Base-by-base conservation (phyloP, 805 yeast species). In the Clavispora phyllophila region DNA sequence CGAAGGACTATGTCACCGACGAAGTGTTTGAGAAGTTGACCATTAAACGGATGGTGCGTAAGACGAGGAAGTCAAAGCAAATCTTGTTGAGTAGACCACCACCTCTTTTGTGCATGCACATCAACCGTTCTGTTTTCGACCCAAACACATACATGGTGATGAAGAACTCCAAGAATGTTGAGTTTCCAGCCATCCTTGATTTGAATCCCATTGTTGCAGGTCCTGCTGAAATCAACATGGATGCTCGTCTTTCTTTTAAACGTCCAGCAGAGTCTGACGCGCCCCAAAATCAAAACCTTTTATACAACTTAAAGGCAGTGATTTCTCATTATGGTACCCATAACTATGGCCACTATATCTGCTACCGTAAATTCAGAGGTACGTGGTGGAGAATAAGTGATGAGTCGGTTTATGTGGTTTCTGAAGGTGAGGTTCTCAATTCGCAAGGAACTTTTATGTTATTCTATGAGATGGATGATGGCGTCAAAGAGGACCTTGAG, bases 321-420 rank as follows among this genome's bases (percentile, higher is more conserved):
- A 86, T 91, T 36, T 82, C 91, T 1, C 99, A 91, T 62, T 90
- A 84, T 60, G 99, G 99, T 38, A 85, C 96, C 1, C 97, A 93
- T 55, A 89, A 91, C 55, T 93, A 88, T 60, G 99, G 99, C n/a
- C 99, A 91, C 62, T 91, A 91, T 59, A 86, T 91, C 47, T 88
- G 95, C 33, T 91, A 78, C 66, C 79, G 97, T 56, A 83, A 80
- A 55, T 75, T 68, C 44, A 76, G 95, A 51, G 93, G 90, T 2
- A 73, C 80, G 9, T 91, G 99, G 99, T 90, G 96, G 96, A 78
- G 96, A 59, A 83, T 90, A 15, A 84, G 93, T 53, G 99, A 93
- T 62, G 96, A 89, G 57, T 80, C 82, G 3, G 95, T 90, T 3
- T 80, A 87, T 46, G 74, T 86, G 25, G 88, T 87, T 3, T 76